A percentile compares a stretch with the other conserved stretches of the same genome.
Conservation (phyloP, 2,329 filamentous ascomycete species). For the Sordariomycetes sp. region DNA sequence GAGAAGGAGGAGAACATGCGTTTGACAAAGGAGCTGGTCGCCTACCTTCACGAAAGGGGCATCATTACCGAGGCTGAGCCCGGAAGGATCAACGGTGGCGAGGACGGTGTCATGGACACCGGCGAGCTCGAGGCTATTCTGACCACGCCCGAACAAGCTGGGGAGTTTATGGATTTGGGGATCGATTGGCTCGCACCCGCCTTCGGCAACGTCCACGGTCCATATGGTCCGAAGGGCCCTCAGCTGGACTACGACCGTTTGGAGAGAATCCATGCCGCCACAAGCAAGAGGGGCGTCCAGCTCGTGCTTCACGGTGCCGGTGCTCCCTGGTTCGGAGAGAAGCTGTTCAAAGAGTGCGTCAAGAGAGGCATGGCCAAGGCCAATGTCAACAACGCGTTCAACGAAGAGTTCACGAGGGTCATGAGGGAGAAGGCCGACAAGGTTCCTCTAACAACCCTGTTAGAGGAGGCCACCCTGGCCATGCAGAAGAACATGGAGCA, state of each 20-base stretch:
- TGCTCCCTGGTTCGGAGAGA: slow-evolving; percentile 35
- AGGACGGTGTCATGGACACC: slow-evolving; percentile 62
- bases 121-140: slow-evolving; percentile 35
- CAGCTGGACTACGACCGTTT: slow-evolving; percentile 14
- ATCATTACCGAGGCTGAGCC: slow-evolving; percentile 16
- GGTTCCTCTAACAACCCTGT: slow-evolving; percentile 11
- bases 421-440: slow-evolving; percentile 9
- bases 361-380: slow-evolving; percentile 34
- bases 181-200: slow-evolving; percentile 67
- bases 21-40: slow-evolving; percentile 10
- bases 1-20: slow-evolving; percentile 61
- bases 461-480: slow-evolving; percentile 12
- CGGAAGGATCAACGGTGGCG: slow-evolving; percentile 52
- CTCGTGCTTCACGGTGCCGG: slow-evolving; percentile 39
- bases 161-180: slow-evolving; percentile 60
- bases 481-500: slow-evolving; percentile 8
- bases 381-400: slow-evolving; percentile 42
- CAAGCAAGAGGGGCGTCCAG: slow-evolving; percentile 31
- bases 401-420: slow-evolving; percentile 4
- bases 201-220: slow-evolving; percentile 66
- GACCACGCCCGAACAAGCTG: slow-evolving; percentile 59
- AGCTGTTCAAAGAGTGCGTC: slow-evolving; percentile 34
- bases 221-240: slow-evolving; percentile 23
- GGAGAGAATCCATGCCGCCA: slow-evolving; percentile 24
- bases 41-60: slow-evolving; percentile 5